These are phyloP conservation scores for Paramecium octaurelia DNA, from an alignment of 73 alveolate genomes.

Conservation along the genomic window DNA sequence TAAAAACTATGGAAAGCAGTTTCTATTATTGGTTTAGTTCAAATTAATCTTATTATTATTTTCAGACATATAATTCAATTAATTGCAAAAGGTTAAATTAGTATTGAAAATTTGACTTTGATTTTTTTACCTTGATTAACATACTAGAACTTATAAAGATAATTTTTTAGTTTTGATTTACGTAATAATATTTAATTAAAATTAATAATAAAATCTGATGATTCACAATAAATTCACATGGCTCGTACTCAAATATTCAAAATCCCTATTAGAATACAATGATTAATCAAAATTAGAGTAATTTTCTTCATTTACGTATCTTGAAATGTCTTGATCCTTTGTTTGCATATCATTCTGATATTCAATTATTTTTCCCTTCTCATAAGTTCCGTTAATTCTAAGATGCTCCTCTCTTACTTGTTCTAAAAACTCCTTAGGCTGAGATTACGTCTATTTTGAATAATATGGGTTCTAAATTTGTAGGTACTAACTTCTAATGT, in stretches of 20 bases:
- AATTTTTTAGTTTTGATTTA: too few species aligned
- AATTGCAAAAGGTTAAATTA: neutral
- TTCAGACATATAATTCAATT: too few species aligned
- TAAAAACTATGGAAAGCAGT: too few species aligned
- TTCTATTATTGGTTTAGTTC: too few species aligned
- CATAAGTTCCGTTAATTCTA: neutral
- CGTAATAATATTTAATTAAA: too few species aligned
- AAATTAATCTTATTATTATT: too few species aligned
- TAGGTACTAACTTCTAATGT: neutral
- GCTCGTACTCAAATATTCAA: neutral
- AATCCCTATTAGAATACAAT: neutral
- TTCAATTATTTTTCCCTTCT: neutral
- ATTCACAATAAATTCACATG: neutral
- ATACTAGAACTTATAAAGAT: too few species aligned
- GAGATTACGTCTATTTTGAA: neutral
- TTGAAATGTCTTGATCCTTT: neutral
- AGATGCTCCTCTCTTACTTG: neutral
- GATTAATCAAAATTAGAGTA: neutral
- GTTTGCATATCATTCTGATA: neutral
- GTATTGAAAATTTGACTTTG: neutral
- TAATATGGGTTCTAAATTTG: neutral
- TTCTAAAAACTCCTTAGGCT: neutral
- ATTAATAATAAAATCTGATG: too few species aligned
- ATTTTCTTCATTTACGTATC: neutral
- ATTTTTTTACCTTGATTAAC: too few species aligned